A percentile compares a stretch with the other conserved stretches of the same genome.
Conservation (phyloP, 306 rosid genomes). For the Citrullus colocynthis region DNA sequence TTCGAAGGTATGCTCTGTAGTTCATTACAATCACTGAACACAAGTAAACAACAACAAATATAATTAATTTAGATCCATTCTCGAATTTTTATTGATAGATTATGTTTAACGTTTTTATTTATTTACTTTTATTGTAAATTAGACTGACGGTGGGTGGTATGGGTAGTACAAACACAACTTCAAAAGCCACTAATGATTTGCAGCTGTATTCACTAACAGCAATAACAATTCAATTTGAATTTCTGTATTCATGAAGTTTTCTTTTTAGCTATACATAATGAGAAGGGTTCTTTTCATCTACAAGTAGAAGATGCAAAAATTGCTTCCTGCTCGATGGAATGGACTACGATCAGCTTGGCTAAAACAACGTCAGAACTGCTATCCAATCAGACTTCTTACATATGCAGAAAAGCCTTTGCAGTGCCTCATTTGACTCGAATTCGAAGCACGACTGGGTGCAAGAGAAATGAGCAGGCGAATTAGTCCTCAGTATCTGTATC, state of each 20-base stretch:
- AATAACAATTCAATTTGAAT: background rate
- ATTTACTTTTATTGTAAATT: no score
- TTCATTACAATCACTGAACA: no score
- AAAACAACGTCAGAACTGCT: background rate
- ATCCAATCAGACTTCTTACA: background rate
- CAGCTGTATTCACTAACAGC: background rate
- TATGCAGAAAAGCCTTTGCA: background rate
- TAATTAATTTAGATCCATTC: no score
- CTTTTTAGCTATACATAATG: background rate
- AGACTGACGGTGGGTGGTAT: no score
- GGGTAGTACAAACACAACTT: background rate
- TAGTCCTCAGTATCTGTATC: constrained; percentile 40
- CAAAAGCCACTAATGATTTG: background rate
- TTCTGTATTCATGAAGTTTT: background rate
- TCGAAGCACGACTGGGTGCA: background rate
- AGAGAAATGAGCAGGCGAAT: background rate
- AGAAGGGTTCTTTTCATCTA: background rate
- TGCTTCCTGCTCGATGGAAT: background rate
- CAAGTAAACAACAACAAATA: no score
- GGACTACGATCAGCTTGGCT: background rate
- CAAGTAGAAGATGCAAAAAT: background rate
- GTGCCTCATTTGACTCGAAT: background rate
- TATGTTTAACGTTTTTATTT: no score
- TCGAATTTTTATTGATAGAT: no score
- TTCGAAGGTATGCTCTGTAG: no score